phyloP scores from a whole-genome alignment of 306 rosid species.

The Coriaria nepalensis region DNA sequence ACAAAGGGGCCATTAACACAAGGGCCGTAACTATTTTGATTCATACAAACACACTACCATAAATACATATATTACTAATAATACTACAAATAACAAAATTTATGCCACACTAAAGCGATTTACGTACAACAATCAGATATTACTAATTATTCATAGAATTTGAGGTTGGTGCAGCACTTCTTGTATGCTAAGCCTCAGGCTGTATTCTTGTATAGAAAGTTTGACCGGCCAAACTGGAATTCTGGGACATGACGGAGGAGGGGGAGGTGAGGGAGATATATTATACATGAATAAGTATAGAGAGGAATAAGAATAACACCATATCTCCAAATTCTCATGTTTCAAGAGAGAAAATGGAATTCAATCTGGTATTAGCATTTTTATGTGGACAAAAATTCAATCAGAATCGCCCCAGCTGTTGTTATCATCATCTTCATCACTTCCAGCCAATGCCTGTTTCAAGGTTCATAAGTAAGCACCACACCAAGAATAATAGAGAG shows the following conservation, averaged over 20 bases:
- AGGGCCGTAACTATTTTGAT: conserved; percentile 11
- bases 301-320: conserved; percentile 19
- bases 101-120: conserved; percentile 31
- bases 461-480: not conserved
- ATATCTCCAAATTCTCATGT: conserved; percentile 12
- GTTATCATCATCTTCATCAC: conserved; percentile 73
- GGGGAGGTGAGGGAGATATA: conserved; percentile 11
- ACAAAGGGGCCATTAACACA: conserved; percentile 13
- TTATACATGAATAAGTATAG: conserved; percentile 25
- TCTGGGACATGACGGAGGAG: conserved; percentile 1
- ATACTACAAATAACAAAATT: conserved; percentile 19
- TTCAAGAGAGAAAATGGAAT: conserved; percentile 9
- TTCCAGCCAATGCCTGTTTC: conserved; percentile 72
- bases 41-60: conserved; percentile 17
- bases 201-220: conserved; percentile 14
- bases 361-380: conserved; percentile 3
- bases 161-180: conserved; percentile 25
- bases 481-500: conserved; percentile 12
- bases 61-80: conserved; percentile 40
- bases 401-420: conserved; percentile 82
- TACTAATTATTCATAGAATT: conserved; percentile 10
- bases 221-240: not conserved
- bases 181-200: conserved; percentile 23
- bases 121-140: conserved; percentile 35
- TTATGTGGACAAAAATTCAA: conserved; percentile 6